A percentile compares a stretch with the other conserved stretches of the same genome.
phyloP scores from a whole-genome alignment of 225 moss, liverwort and hornwort genomes.

The Antitrichia curtipendula region DNA sequence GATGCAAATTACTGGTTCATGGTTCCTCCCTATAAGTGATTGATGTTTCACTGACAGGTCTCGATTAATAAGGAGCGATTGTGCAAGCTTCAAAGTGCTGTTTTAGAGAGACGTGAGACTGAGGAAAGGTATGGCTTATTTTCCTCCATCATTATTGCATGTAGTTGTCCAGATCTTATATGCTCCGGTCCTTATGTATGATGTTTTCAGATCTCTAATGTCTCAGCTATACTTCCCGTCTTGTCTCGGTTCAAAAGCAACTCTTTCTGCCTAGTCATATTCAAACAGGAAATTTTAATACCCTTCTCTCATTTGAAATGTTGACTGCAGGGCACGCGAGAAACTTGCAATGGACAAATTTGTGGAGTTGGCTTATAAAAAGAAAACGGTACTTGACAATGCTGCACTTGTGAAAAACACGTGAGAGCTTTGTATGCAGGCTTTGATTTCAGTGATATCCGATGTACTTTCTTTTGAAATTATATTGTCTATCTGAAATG shows the following conservation, averaged over 20 bases:
- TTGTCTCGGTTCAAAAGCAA: neutral
- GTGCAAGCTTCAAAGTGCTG: conserved; percentile 23
- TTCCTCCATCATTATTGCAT: neutral
- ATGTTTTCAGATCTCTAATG: neutral
- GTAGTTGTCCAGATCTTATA: neutral
- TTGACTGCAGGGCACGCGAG: conserved; percentile 47
- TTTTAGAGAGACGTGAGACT: conserved; percentile 27
- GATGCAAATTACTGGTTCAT: neutral
- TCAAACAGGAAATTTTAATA: neutral
- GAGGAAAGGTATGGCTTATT: conserved; percentile 39
- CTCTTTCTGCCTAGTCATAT: neutral
- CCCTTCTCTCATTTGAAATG: neutral
- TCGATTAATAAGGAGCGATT: conserved; percentile 37
- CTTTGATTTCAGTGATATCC: neutral
- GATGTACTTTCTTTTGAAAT: neutral
- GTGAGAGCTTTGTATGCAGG: neutral
- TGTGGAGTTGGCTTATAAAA: conserved; percentile 56
- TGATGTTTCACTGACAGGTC: conserved; percentile 24
- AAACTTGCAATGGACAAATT: conserved; percentile 61
- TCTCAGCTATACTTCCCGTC: neutral
- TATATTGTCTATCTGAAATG: neutral
- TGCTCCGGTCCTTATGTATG: neutral
- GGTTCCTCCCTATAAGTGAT: neutral
- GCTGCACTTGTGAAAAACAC: neutral
- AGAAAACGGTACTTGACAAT: conserved; percentile 9